phyloP scores from a whole-genome alignment of 306 rosid species.

The Gleditsia sinensis region DNA sequence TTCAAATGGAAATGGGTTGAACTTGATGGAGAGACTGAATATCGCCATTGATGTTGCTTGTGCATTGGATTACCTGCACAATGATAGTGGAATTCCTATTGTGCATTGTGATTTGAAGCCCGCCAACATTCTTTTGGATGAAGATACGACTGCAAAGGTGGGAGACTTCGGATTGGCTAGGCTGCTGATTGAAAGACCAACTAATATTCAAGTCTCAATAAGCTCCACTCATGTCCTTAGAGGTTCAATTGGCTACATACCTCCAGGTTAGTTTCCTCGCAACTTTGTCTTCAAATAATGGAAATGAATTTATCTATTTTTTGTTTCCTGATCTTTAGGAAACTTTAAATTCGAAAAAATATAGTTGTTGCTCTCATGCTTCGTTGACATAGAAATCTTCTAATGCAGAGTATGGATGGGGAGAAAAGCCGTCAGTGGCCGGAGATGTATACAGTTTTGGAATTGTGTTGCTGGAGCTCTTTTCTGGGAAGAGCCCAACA shows the following conservation, averaged over 20 bases:
- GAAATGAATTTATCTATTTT: too few relatives aligned
- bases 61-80: slow-evolving; percentile 69
- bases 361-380: slow-evolving; percentile 1
- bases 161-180: slow-evolving; percentile 83
- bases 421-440: slow-evolving; percentile 52
- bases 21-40: slow-evolving; percentile 59
- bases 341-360: too few relatives aligned
- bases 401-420: slow-evolving; percentile 69
- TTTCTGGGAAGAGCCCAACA: slow-evolving; percentile 62
- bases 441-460: slow-evolving; percentile 86
- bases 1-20: slow-evolving; percentile 49
- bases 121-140: slow-evolving; percentile 64
- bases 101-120: slow-evolving; percentile 86
- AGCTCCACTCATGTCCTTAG: slow-evolving; percentile 57
- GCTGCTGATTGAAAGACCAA: slow-evolving; percentile 46
- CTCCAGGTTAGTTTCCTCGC: too few relatives aligned
- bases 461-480: slow-evolving; percentile 59
- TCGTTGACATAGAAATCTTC: slow-evolving; percentile 12
- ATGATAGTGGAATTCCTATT: slow-evolving; percentile 62
- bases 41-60: slow-evolving; percentile 61
- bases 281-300: too few relatives aligned
- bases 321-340: too few relatives aligned
- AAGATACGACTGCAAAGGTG: slow-evolving; percentile 63
- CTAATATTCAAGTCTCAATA: slow-evolving; percentile 35
- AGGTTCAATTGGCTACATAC: slow-evolving; percentile 84